Percentiles rank a stretch among this genome's conserved stretches.
phyloP scores from a whole-genome alignment of 2,329 filamentous ascomycete genomes.

The Talaromyces marneffei region DNA sequence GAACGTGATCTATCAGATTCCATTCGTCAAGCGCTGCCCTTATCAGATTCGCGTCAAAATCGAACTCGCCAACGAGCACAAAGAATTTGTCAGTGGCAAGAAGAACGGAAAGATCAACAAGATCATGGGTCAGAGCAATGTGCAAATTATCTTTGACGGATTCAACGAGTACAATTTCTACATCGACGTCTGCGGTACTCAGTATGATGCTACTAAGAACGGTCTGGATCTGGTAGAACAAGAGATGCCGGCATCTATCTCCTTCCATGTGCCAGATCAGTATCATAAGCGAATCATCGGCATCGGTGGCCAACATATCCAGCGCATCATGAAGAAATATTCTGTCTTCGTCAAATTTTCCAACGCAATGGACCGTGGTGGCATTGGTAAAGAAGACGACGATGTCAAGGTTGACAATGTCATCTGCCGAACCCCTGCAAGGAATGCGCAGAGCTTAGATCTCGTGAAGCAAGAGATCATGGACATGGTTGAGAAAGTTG shows the following conservation, averaged over 20 bases:
- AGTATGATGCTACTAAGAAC: conserved; percentile 91
- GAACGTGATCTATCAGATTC: conserved; percentile 84
- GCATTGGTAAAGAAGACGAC: conserved; percentile 90
- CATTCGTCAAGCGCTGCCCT: conserved; percentile 77
- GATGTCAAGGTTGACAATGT: conserved; percentile 99
- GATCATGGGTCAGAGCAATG: conserved; percentile 99
- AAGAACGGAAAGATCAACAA: conserved; percentile 99
- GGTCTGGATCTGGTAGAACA: conserved; percentile 91
- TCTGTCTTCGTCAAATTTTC: conserved; percentile 99
- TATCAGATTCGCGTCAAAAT: conserved; percentile 98
- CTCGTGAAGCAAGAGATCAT: conserved; percentile 98
- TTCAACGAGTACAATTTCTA: conserved; percentile 99
- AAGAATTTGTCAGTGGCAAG: conserved; percentile 98
- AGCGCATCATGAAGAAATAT: conserved; percentile 99
- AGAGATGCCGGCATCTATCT: conserved; percentile 98
- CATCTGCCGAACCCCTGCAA: conserved; percentile 92
- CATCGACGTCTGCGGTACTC: conserved; percentile 89
- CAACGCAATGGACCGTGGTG: conserved; percentile 95
- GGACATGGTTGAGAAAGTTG: conserved; percentile 96
- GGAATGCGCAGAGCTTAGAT: conserved; percentile 94
- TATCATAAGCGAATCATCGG: conserved; percentile 99
- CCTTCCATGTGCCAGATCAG: conserved; percentile 97
- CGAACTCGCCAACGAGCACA: conserved; percentile 97
- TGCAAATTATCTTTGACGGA: conserved; percentile 97
- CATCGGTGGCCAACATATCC: conserved; percentile 96